These are phyloP conservation scores for Daedaleopsis sinensis DNA, from an alignment of 768 basidiomycete genomes.

Conservation along the genomic window DNA sequence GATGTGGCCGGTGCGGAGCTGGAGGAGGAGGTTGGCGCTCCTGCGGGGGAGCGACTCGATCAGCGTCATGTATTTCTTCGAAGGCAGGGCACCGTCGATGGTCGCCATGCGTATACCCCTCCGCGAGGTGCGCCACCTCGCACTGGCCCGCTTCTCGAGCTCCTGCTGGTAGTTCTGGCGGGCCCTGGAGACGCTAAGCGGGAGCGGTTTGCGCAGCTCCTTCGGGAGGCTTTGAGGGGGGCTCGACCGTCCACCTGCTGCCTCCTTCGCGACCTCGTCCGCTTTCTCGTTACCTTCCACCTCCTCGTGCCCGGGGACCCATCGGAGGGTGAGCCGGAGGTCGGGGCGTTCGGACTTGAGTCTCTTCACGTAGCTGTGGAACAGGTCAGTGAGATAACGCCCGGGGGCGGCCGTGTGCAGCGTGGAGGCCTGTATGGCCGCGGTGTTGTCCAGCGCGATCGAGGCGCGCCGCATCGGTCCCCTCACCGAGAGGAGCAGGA, in stretches of 20 bases:
- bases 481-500: conserved; percentile 14
- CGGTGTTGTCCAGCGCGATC: not conserved
- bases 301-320: conserved; percentile 20
- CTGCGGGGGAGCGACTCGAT: not conserved
- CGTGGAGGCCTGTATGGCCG: not conserved
- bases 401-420: not conserved
- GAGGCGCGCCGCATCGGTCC: not conserved
- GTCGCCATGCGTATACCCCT: not conserved
- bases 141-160: too few species aligned
- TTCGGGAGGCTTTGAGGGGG: too few species aligned
- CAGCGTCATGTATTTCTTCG: not conserved
- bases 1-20: conserved; percentile 36
- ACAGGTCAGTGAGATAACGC: conserved; percentile 8
- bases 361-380: not conserved
- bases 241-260: conserved; percentile 12
- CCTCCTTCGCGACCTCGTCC: conserved; percentile 20
- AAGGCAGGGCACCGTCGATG: not conserved
- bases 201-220: too few species aligned
- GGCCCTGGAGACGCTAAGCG: too few species aligned
- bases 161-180: too few species aligned
- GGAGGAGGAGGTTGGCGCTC: conserved; percentile 23
- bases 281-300: not conserved
- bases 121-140: not conserved
- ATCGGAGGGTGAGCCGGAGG: too few species aligned
- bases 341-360: conserved; percentile 5